phyloP scores from a whole-genome alignment of 1,284 basidiomycete genomes.

The Pterula multifida region DNA sequence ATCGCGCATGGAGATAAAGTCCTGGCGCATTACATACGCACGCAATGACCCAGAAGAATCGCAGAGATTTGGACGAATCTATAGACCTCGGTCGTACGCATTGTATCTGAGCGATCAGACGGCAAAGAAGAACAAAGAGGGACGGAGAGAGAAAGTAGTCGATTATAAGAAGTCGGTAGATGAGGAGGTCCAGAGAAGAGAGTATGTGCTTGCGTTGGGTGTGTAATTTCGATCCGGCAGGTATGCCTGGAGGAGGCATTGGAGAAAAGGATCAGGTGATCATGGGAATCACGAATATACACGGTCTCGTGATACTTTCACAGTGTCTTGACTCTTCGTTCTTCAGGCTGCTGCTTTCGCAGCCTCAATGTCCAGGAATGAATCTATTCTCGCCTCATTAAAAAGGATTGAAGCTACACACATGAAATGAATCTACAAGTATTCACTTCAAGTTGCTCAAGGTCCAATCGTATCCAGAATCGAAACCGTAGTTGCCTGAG shows the following conservation, averaged over 20 bases:
- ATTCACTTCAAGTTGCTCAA: too few relatives aligned
- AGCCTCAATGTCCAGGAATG: too few relatives aligned
- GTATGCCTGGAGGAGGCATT: not conserved
- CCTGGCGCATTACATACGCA: constrained; percentile 43
- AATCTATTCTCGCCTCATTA: too few relatives aligned
- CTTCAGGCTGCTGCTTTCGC: too few relatives aligned
- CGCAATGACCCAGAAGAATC: constrained; percentile 50
- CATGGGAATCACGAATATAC: too few relatives aligned
- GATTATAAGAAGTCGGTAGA: constrained; percentile 51
- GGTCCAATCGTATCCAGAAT: too few relatives aligned
- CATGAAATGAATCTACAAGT: too few relatives aligned
- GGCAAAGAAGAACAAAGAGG: constrained; percentile 41
- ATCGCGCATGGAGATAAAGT: constrained; percentile 46
- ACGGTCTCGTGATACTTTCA: not conserved
- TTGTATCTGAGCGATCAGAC: constrained; percentile 48
- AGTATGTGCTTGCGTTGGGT: constrained; percentile 68
- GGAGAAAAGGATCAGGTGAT: not conserved
- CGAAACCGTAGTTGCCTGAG: too few relatives aligned
- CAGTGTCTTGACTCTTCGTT: too few relatives aligned
- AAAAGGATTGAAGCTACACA: too few relatives aligned
- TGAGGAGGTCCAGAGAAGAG: constrained; percentile 40
- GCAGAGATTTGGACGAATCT: constrained; percentile 46
- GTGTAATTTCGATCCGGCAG: constrained; percentile 18
- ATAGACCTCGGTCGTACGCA: constrained; percentile 53
- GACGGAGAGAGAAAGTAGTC: constrained; percentile 67